Conservation (phyloP, 208 protist species). For the Herpetomonas tarakana region DNA sequence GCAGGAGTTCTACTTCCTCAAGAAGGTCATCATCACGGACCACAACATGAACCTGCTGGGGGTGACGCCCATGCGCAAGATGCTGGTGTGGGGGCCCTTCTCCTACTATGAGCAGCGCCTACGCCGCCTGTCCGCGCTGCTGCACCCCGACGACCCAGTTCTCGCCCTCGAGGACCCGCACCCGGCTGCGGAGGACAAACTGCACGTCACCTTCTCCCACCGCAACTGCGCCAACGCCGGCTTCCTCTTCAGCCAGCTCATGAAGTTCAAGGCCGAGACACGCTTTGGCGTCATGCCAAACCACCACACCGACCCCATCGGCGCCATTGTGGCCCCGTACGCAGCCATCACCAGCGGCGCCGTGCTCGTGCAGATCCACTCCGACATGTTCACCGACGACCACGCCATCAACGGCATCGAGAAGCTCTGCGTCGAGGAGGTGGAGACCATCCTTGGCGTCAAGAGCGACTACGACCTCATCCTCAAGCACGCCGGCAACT, state of each 20-base stretch:
- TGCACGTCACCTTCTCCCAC: slow-evolving; percentile 86
- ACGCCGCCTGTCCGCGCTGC: slow-evolving; percentile 77
- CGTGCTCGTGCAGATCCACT: slow-evolving; percentile 84
- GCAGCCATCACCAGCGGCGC: slow-evolving; percentile 83
- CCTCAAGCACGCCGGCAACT: slow-evolving; percentile 87
- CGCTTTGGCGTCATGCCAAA: slow-evolving; percentile 90
- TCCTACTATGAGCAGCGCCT: slow-evolving; percentile 92
- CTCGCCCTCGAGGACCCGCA: slow-evolving; percentile 81
- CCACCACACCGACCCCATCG: slow-evolving; percentile 83
- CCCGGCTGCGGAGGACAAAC: slow-evolving; percentile 82
- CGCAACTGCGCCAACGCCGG: slow-evolving; percentile 89
- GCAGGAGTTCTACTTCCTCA: slow-evolving; percentile 91
- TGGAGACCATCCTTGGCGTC: slow-evolving; percentile 69
- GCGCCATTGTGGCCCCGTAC: slow-evolving; percentile 85
- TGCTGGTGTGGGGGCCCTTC: slow-evolving; percentile 89
- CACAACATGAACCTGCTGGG: slow-evolving; percentile 92
- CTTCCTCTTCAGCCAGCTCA: slow-evolving; percentile 80
- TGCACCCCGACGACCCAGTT: slow-evolving; percentile 90
- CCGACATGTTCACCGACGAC: slow-evolving; percentile 89
- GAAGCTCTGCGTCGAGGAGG: slow-evolving; percentile 89
- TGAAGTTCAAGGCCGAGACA: slow-evolving; percentile 81
- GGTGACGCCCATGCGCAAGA: slow-evolving; percentile 87
- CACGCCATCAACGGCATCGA: slow-evolving; percentile 89
- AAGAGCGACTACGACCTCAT: slow-evolving; percentile 85
- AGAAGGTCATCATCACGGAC: slow-evolving; percentile 91